Base-by-base conservation (phyloP, 441 rosid genomes). In the Lepidium campestre region DNA sequence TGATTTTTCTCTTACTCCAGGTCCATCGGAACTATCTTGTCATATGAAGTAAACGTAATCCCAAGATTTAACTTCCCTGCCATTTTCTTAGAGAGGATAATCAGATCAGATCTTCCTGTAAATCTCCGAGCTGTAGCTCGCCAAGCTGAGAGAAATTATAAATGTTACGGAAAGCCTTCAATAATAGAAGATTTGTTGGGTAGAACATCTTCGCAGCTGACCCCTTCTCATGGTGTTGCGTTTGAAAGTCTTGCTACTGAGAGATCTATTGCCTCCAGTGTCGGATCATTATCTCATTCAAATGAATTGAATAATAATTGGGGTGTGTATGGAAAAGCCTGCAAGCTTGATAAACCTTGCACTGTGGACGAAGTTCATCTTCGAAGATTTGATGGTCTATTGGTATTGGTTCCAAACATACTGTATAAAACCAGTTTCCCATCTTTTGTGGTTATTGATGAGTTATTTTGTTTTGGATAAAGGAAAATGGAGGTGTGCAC, bases 401-500 rank as follows among this genome's bases (percentile, higher is more conserved):
- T 94, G 95, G 99, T 91, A 85, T 34, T 72, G 73, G 72, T 44
- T 70, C 54, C 76, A 56, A 47, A 78, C 73, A 76, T 79, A 22
- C 49, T 77, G 39, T 65, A 50, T 22, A 18, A 18, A 7, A 23
- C 40, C 46, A 48, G 32, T 22, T 57, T 53, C 67, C 61, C 68
- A 65, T 78, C 40, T 46, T 64, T 45, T 62, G 36, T 72, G 75
- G 47, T 77, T 72, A 52, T 52, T 40, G 49, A 39, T 49, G 54
- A 62, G 65, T 23, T 60, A 27, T 79, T 29, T 68, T 59, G 63
- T 75, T 86, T 14, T 59, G 59, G 75, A 62, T 86, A 83, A 67
- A 94, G 99, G 99, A 94, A 83, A 82, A 91, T 83, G 96, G 97
- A 62, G 97, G 96, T 57, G 96, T 85, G 74, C 99, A 94, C 72